Evolutionary conservation across 139 green algal species (phyloP).

Genomic region (Coccomyxa sp.): DNA sequence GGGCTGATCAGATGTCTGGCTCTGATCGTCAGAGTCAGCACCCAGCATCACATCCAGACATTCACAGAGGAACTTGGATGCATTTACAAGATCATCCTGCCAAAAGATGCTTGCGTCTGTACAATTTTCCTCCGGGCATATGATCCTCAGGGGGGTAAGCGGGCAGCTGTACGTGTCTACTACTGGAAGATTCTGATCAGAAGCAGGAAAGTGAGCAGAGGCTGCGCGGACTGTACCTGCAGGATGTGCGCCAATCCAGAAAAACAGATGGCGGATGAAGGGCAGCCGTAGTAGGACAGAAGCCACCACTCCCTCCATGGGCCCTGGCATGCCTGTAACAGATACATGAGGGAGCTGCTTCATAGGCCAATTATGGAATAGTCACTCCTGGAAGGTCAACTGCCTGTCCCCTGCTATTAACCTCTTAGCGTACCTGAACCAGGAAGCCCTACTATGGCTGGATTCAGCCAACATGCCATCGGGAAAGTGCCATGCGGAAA

Average conservation of each 20-base stretch:
- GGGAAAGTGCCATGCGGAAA: constrained; percentile 4
- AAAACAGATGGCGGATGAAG: not conserved
- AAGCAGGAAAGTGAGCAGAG: too few species aligned
- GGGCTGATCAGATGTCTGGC: not conserved
- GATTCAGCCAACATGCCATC: constrained; percentile 1
- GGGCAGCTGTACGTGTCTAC: too few species aligned
- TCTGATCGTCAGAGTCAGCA: not conserved
- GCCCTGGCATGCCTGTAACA: not conserved
- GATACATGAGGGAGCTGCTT: not conserved
- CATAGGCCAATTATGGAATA: not conserved
- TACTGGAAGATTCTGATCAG: too few species aligned
- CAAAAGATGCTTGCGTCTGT: not conserved
- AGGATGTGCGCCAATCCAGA: not conserved
- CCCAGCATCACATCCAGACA: not conserved
- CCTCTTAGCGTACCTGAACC: not conserved
- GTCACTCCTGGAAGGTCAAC: not conserved
- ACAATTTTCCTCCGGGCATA: too few species aligned
- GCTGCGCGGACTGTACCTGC: not conserved
- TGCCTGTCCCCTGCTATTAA: not conserved
- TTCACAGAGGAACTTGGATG: not conserved
- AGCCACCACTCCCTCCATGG: constrained; percentile 1
- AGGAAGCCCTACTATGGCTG: not conserved
- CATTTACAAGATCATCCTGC: not conserved
- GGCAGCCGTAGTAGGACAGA: constrained; percentile 8
- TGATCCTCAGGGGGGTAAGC: too few species aligned